phyloP scores from a whole-genome alignment of 2,329 filamentous ascomycete genomes.

The Lachnellula suecica region DNA sequence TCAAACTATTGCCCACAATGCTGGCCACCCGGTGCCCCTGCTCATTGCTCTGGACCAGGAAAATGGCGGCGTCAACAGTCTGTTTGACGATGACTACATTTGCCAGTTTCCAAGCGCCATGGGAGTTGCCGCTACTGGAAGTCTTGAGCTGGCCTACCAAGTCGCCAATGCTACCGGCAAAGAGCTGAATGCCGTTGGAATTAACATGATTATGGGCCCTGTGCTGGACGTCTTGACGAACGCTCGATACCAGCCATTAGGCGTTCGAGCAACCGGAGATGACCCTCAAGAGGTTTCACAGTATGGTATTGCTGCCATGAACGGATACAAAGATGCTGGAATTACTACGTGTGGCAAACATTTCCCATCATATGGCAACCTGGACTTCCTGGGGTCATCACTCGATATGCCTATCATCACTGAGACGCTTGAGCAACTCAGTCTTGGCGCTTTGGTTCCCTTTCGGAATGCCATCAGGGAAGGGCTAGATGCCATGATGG shows the following conservation, averaged over 20 bases:
- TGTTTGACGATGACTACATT: slow-evolving; percentile 94
- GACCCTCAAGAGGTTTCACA: slow-evolving; percentile 94
- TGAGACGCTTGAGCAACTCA: slow-evolving; percentile 88
- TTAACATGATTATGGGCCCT: slow-evolving; percentile 93
- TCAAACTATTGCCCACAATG: slow-evolving; percentile 86
- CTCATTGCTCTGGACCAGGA: slow-evolving; percentile 94
- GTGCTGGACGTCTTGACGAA: slow-evolving; percentile 94
- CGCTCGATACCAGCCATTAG: slow-evolving; percentile 84
- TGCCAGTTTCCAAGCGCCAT: slow-evolving; percentile 96
- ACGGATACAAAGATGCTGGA: slow-evolving; percentile 88
- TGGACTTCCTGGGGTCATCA: slow-evolving; percentile 89
- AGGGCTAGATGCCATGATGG: slow-evolving; percentile 91
- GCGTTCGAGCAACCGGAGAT: slow-evolving; percentile 86
- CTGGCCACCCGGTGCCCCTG: slow-evolving; percentile 85
- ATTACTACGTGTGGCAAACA: slow-evolving; percentile 91
- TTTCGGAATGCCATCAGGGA: slow-evolving; percentile 87
- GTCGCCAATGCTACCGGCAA: slow-evolving; percentile 91
- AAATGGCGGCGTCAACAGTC: slow-evolving; percentile 95
- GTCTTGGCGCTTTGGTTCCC: slow-evolving; percentile 85
- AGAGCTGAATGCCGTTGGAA: slow-evolving; percentile 87
- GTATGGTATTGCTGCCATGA: slow-evolving; percentile 87
- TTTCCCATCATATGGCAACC: slow-evolving; percentile 92
- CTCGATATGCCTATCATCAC: slow-evolving; percentile 94
- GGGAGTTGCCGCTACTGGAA: slow-evolving; percentile 92
- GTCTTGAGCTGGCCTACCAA: slow-evolving; percentile 80